These are phyloP conservation scores for Sclerotinia trifoliorum DNA, from an alignment of 2,329 filamentous ascomycete genomes.

Conservation along the genomic window DNA sequence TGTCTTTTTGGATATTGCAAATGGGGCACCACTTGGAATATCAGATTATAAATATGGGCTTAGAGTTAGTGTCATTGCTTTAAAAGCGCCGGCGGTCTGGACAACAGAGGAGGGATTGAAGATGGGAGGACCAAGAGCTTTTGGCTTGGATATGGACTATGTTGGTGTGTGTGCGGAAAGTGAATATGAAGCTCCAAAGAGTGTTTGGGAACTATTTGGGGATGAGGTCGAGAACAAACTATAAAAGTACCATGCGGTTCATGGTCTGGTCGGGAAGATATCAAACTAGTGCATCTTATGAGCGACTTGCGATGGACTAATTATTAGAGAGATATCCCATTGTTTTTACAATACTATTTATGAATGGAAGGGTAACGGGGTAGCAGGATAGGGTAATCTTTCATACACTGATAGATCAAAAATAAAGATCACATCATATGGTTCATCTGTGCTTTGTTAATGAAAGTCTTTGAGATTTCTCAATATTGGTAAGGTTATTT, in stretches of 20 bases:
- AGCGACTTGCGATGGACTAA: not conserved
- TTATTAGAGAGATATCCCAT: constrained; percentile 2
- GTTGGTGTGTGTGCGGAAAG: constrained; percentile 27
- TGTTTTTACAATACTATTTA: not conserved
- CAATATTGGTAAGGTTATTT: too few species aligned
- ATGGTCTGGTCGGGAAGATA: not conserved
- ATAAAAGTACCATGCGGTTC: not conserved
- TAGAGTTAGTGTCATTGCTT: constrained; percentile 50
- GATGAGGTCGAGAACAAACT: not conserved
- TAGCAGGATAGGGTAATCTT: too few species aligned
- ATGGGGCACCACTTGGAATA: constrained; percentile 51
- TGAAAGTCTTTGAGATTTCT: not conserved
- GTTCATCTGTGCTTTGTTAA: not conserved
- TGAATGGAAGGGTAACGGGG: not conserved
- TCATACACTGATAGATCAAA: too few species aligned
- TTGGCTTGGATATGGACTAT: constrained; percentile 40
- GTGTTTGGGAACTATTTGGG: constrained; percentile 38
- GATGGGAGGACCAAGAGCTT: constrained; percentile 45
- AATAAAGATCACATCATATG: too few species aligned
- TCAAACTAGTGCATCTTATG: not conserved
- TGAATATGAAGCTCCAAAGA: constrained; percentile 34
- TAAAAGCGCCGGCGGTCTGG: constrained; percentile 53
- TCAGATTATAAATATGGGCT: constrained; percentile 53
- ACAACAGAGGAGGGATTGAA: constrained; percentile 43
- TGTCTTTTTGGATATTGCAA: constrained; percentile 45